phyloP scores from a whole-genome alignment of 164 flowering plant genomes.

The Chimonanthus praecox region DNA sequence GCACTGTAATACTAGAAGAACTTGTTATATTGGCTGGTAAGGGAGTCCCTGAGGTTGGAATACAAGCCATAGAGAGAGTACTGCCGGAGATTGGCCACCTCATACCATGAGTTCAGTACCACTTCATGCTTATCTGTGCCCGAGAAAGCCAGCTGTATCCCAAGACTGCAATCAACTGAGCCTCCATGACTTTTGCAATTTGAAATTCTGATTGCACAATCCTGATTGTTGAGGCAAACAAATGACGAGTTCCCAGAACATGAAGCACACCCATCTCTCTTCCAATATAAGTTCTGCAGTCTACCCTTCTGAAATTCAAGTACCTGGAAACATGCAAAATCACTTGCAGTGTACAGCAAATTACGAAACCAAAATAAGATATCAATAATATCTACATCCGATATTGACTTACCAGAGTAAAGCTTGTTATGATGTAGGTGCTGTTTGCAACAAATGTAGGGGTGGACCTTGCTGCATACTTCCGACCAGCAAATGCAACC shows the following conservation, averaged over 20 bases:
- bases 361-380: not conserved
- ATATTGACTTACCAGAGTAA: slow-evolving; percentile 68
- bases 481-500: slow-evolving; percentile 98
- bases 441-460: slow-evolving; percentile 80
- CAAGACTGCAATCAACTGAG: slow-evolving; percentile 80
- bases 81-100: slow-evolving; percentile 77
- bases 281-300: slow-evolving; percentile 88
- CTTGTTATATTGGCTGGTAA: slow-evolving; percentile 64
- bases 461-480: slow-evolving; percentile 85
- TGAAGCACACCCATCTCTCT: slow-evolving; percentile 79
- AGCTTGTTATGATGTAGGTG: slow-evolving; percentile 73
- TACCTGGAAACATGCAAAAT: slow-evolving; percentile 36
- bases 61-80: slow-evolving; percentile 85
- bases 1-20: slow-evolving; percentile 31
- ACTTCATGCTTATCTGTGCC: slow-evolving; percentile 87
- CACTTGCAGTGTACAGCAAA: not conserved
- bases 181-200: slow-evolving; percentile 61
- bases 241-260: slow-evolving; percentile 55
- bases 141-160: slow-evolving; percentile 87
- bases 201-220: slow-evolving; percentile 66
- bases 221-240: slow-evolving; percentile 81
- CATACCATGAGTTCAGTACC: slow-evolving; percentile 89
- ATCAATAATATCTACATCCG: not conserved
- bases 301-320: slow-evolving; percentile 85
- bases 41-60: slow-evolving; percentile 64